phyloP scores from a whole-genome alignment of 2,329 filamentous ascomycete genomes.

The Paraphaeosphaeria minitans region DNA sequence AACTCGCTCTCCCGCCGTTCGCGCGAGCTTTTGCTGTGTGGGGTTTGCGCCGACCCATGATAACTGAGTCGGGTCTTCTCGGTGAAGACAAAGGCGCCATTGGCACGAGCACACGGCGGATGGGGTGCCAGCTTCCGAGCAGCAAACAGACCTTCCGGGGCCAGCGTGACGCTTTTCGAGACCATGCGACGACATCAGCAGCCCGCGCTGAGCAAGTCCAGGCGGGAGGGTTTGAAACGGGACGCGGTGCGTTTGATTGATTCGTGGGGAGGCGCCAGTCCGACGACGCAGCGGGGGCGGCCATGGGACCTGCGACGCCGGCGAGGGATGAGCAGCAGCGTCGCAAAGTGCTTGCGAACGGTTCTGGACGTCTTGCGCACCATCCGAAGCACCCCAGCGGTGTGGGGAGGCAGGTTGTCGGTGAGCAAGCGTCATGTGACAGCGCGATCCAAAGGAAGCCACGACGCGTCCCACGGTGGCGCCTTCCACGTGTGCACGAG shows the following conservation, averaged over 20 bases:
- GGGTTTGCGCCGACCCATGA: slow-evolving; percentile 8
- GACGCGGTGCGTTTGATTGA: slow-evolving; percentile 25
- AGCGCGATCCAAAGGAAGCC: neutral
- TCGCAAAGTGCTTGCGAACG: neutral
- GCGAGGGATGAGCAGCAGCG: neutral
- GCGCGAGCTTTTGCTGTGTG: slow-evolving; percentile 30
- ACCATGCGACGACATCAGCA: slow-evolving; percentile 12
- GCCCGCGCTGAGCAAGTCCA: slow-evolving; percentile 20
- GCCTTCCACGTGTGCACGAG: neutral
- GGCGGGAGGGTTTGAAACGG: slow-evolving; percentile 34
- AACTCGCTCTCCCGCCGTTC: slow-evolving; percentile 31
- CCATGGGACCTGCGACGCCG: slow-evolving; percentile 2
- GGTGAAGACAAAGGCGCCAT: slow-evolving; percentile 38
- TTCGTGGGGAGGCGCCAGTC: slow-evolving; percentile 11
- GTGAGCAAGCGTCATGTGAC: slow-evolving; percentile 8
- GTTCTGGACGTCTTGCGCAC: neutral
- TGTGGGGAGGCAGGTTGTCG: slow-evolving; percentile 18
- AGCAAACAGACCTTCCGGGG: slow-evolving; percentile 17
- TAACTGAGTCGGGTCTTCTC: slow-evolving; percentile 25
- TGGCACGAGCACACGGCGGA: slow-evolving; percentile 23
- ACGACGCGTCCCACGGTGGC: neutral
- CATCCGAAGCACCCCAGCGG: slow-evolving; percentile 9
- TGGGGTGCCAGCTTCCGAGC: slow-evolving; percentile 14
- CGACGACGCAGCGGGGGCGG: slow-evolving; percentile 2
- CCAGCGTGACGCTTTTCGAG: slow-evolving; percentile 11